phyloP scores from a whole-genome alignment of 768 basidiomycete genomes.

The Multifurca ochricompacta region DNA sequence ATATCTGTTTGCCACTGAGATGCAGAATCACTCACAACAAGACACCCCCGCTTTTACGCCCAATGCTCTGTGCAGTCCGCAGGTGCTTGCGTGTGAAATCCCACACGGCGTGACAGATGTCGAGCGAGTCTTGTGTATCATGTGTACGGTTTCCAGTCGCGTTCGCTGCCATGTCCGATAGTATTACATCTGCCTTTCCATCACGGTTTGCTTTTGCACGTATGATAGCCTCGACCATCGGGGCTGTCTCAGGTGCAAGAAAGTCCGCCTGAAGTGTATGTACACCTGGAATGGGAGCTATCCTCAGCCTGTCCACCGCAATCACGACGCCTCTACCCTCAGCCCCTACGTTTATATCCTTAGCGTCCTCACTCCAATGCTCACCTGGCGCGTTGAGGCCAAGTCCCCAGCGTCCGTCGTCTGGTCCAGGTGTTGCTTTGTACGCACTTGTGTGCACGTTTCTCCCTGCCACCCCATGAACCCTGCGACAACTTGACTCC shows the following conservation, averaged over 20 bases:
- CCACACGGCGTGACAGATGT: conserved; percentile 69
- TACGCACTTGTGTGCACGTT: conserved; percentile 10
- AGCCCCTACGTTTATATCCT: not conserved
- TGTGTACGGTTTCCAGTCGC: conserved; percentile 57
- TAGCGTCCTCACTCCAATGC: not conserved
- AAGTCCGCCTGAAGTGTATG: conserved; percentile 73
- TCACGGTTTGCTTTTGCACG: conserved; percentile 26
- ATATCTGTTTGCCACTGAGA: conserved; percentile 8
- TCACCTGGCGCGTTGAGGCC: not conserved
- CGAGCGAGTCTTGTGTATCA: conserved; percentile 63
- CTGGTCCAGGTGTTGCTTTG: not conserved
- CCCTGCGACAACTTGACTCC: conserved; percentile 78
- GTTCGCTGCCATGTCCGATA: conserved; percentile 90
- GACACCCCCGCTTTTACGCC: conserved; percentile 40
- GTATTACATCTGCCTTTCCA: conserved; percentile 64
- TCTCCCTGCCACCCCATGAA: conserved; percentile 46
- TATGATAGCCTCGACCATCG: conserved; percentile 36
- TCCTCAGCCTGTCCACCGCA: conserved; percentile 74
- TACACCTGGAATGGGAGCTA: conserved; percentile 67
- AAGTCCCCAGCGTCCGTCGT: conserved; percentile 9
- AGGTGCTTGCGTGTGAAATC: conserved; percentile 54
- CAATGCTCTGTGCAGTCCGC: conserved; percentile 37
- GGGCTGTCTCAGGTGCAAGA: conserved; percentile 44
- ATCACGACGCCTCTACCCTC: conserved; percentile 46
- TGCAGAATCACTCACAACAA: conserved; percentile 43